Conservation (phyloP, 1,284 basidiomycete genomes). For the Cutaneotrichosporon daszewskae region DNA sequence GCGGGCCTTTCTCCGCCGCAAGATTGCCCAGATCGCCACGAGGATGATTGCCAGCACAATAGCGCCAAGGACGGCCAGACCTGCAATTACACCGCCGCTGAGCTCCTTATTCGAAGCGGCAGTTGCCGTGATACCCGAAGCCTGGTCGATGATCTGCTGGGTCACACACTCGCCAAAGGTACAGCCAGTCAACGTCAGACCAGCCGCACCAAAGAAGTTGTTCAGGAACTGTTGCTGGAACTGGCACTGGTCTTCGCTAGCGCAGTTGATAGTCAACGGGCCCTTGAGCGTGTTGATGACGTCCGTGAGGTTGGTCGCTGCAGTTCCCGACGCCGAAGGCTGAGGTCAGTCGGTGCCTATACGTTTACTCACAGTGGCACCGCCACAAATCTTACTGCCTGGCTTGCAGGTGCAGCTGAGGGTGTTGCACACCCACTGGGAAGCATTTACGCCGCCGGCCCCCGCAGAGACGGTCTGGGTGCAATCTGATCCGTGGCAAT, state of each 20-base stretch:
- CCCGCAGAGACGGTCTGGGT: conserved; percentile 52
- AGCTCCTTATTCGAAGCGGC: too few species aligned
- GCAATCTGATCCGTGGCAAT: conserved; percentile 66
- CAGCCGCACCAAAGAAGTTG: conserved; percentile 62
- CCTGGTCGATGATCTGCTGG: conserved; percentile 65
- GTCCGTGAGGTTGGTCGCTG: conserved; percentile 55
- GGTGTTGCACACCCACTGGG: conserved; percentile 62
- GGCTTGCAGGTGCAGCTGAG: conserved; percentile 67
- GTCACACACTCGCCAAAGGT: conserved; percentile 77
- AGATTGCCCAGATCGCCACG: conserved; percentile 58
- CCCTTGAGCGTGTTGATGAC: conserved; percentile 50
- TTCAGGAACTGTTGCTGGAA: conserved; percentile 69
- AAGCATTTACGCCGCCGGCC: conserved; percentile 31
- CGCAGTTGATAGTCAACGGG: conserved; percentile 58
- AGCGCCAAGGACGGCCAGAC: conserved; percentile 70
- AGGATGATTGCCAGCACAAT: conserved; percentile 58
- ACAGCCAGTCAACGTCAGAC: conserved; percentile 65
- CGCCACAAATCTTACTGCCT: conserved; percentile 69
- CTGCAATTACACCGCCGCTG: conserved; percentile 75
- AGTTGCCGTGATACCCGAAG: conserved; percentile 22
- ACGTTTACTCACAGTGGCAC: conserved; percentile 29
- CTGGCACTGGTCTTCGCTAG: conserved; percentile 57
- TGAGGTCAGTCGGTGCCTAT: too few species aligned
- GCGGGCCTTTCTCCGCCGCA: conserved; percentile 59
- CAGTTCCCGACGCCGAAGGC: too few species aligned